Conservation (phyloP, 805 yeast genomes). For the Candida qinlingensis region DNA sequence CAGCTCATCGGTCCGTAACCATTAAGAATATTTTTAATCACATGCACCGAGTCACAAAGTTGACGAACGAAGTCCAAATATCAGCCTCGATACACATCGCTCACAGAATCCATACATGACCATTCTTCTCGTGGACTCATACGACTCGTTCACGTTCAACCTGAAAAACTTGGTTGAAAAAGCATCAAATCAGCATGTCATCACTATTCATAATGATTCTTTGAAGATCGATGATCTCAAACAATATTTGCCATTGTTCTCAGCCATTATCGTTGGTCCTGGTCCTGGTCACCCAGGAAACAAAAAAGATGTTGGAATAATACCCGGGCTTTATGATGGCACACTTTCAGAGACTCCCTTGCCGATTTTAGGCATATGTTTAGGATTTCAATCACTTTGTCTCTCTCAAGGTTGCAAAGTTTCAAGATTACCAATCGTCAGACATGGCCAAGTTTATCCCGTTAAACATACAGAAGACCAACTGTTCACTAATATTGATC, state of each 20-base stretch:
- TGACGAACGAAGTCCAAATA: too few relatives aligned
- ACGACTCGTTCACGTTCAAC: constrained; percentile 92
- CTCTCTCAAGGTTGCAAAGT: constrained; percentile 54
- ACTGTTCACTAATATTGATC: constrained; percentile 38
- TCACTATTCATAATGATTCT: constrained; percentile 33
- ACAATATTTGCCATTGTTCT: constrained; percentile 45
- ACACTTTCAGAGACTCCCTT: constrained; percentile 25
- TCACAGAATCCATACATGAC: constrained; percentile 27
- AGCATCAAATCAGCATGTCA: constrained; percentile 37
- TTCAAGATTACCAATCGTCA: constrained; percentile 46
- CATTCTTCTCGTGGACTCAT: constrained; percentile 79
- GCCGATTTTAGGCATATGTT: constrained; percentile 87
- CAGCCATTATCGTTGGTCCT: constrained; percentile 85
- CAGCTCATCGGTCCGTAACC: too few relatives aligned
- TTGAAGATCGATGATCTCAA: constrained; percentile 33
- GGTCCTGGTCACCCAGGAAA: constrained; percentile 91
- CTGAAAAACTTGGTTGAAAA: constrained; percentile 55
- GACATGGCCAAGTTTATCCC: constrained; percentile 80
- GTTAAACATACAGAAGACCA: constrained; percentile 25
- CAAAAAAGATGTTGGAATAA: constrained; percentile 64
- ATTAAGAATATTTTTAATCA: too few relatives aligned
- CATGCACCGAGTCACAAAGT: not conserved
- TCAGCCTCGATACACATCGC: not conserved
- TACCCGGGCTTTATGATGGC: constrained; percentile 47
- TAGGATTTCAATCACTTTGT: constrained; percentile 87